Evolutionary conservation across 1,139 yeast species (phyloP).

Genomic region (Yamadazyma dendronema): DNA sequence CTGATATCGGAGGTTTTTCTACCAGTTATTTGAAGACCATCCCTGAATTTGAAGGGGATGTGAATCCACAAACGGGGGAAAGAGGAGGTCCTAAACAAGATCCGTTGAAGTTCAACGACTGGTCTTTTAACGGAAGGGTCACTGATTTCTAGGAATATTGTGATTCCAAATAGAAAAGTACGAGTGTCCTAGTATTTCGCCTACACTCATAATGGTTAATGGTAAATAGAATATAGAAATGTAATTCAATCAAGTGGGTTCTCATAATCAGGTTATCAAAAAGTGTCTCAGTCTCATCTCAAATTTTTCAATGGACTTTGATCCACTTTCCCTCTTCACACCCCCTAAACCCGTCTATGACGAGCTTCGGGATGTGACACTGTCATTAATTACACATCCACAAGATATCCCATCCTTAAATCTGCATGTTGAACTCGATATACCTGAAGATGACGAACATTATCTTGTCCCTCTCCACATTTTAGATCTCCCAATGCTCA

Average conservation of each 20-base stretch:
- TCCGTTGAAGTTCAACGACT: slow-evolving; percentile 89
- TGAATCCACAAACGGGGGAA: slow-evolving; percentile 92
- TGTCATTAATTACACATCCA: no score
- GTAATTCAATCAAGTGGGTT: no score
- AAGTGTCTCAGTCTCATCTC: slow-evolving; percentile 6
- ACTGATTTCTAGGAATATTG: slow-evolving; percentile 67
- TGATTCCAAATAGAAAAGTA: no score
- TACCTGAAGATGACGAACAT: background rate
- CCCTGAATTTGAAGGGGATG: slow-evolving; percentile 95
- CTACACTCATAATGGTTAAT: background rate
- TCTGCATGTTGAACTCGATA: no score
- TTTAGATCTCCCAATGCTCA: slow-evolving; percentile 64
- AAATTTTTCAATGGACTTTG: slow-evolving; percentile 31
- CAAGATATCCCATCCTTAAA: no score
- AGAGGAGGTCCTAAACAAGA: slow-evolving; percentile 99
- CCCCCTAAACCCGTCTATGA: slow-evolving; percentile 15
- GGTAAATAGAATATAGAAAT: slow-evolving; percentile 1
- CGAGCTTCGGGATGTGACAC: background rate
- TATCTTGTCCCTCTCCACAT: slow-evolving; percentile 42
- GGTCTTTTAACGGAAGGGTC: slow-evolving; percentile 93
- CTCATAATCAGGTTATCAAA: no score
- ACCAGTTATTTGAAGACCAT: slow-evolving; percentile 73
- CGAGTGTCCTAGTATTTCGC: no score
- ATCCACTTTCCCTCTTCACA: slow-evolving; percentile 43
- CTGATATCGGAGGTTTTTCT: slow-evolving; percentile 65